Evolutionary conservation across 495 filamentous ascomycete species (phyloP).

Genomic region (Penicillium roqueforti): DNA sequence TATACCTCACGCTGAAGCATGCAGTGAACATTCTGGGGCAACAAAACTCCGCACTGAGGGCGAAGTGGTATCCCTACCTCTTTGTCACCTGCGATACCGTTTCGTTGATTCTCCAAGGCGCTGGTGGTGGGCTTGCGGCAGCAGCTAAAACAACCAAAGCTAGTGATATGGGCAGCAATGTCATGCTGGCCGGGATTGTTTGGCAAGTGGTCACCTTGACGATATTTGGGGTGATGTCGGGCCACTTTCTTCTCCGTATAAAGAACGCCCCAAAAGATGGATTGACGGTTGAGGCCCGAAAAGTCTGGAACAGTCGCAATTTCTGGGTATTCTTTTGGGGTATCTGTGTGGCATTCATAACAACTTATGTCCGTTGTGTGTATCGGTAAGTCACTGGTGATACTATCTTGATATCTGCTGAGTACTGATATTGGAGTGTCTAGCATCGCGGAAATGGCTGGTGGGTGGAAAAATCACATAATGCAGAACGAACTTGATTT

Average conservation of each 20-base stretch:
- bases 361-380: not conserved
- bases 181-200: not conserved
- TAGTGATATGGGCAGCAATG: not conserved
- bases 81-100: not conserved
- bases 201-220: not conserved
- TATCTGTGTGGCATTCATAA: not conserved
- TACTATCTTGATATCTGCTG: not conserved
- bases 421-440: not conserved
- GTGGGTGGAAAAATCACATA: not conserved
- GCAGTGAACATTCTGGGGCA: not conserved
- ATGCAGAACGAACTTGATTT: not conserved
- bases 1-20: not conserved
- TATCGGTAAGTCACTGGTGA: not conserved
- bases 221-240: not conserved
- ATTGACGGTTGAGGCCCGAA: not conserved
- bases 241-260: not conserved
- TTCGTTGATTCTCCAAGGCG: not conserved
- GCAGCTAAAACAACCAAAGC: not conserved
- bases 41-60: not conserved
- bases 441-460: not conserved
- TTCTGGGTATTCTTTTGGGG: not conserved
- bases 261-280: not conserved
- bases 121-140: not conserved
- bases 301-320: not conserved
- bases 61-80: not conserved